Evolutionary conservation across 164 flowering plant species (phyloP), one percentile per base, ranked within the genome.

Genomic region (Macadamia integrifolia): DNA sequence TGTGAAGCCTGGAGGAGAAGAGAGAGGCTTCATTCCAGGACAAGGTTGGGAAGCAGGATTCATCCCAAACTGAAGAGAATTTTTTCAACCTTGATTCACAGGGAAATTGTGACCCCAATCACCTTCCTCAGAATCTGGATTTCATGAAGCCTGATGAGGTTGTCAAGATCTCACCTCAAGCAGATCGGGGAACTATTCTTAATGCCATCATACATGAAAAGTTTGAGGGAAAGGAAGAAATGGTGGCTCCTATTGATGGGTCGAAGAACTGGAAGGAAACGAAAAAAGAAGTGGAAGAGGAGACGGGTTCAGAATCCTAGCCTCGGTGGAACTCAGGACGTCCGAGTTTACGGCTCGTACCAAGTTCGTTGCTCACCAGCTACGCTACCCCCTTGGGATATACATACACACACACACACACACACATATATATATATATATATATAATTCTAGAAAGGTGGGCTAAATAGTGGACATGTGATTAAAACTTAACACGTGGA

Each of bases 21-120:
- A 49, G 15, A 49, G 10, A 1, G 53, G 53, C 14, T 49, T 49
- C 53, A 49, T 35, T 35, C 40, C 57, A 53, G 18, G 57, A 17
- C 42, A 58, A 62, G 52, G 58, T 12, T 50, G 61, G 30, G 35
- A 43, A 64, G 17, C 23, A 56, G 62, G 67, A 55, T 69, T 12
- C 66, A 62, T 42, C 62, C 42, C 11, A 69, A 42, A 58, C 29
- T 29, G 29, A 14, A 32, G 50, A 58, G 14, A 58, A 31, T 64
- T 1, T 13, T 43, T 8, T 17, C 8, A 15, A 35, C 5, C 40
- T 46, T 46, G 50, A 3, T 9, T 46, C 50, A 46, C 50, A 46
- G 50, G 50, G 13, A 11, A 11, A 46, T 46, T 46, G 50, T 46
- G 30, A 66, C 43, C 53, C 28, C 17, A 61, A 58, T 28, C 55